Conservation (phyloP, 2,329 filamentous ascomycete genomes). For the Aspergillus cejpii region DNA sequence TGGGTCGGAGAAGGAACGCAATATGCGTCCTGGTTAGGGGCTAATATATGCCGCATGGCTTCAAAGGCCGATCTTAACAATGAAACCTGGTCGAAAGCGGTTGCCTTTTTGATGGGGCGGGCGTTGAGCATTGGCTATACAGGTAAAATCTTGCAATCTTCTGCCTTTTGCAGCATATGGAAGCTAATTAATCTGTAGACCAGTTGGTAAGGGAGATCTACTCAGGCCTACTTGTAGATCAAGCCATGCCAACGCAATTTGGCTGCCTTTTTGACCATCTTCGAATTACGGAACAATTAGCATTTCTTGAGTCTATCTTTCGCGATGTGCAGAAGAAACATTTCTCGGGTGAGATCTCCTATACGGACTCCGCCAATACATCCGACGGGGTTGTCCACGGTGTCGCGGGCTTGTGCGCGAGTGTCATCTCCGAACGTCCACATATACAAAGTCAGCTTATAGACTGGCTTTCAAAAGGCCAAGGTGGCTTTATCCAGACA, state of each 20-base stretch:
- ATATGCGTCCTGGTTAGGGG: conserved; percentile 67
- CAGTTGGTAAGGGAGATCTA: conserved; percentile 39
- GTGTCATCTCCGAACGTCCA: conserved; percentile 45
- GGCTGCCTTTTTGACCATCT: conserved; percentile 38
- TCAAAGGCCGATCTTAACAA: conserved; percentile 37
- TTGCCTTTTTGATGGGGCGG: conserved; percentile 49
- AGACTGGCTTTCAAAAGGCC: conserved; percentile 59
- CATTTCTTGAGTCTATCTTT: conserved; percentile 41
- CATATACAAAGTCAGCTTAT: conserved; percentile 50
- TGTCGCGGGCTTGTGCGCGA: conserved; percentile 51
- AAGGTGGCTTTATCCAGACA: conserved; percentile 59
- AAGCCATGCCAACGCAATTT: conserved; percentile 27
- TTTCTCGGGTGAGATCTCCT: conserved; percentile 24
- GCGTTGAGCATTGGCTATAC: conserved; percentile 65
- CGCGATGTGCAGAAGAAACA: conserved; percentile 39
- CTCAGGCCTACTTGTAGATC: conserved; percentile 28
- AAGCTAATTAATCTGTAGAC: conserved; percentile 28
- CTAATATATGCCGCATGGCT: conserved; percentile 49
- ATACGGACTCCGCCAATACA: conserved; percentile 6
- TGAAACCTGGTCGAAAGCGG: conserved; percentile 27
- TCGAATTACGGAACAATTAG: conserved; percentile 45
- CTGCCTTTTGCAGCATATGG: neutral
- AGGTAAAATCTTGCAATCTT: conserved; percentile 43
- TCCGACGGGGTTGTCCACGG: conserved; percentile 46
- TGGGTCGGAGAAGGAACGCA: conserved; percentile 61